Evolutionary conservation across 2,329 filamentous ascomycete species (phyloP), one percentile per base, ranked within the genome.

Genomic region (Verticillium alfalfae): DNA sequence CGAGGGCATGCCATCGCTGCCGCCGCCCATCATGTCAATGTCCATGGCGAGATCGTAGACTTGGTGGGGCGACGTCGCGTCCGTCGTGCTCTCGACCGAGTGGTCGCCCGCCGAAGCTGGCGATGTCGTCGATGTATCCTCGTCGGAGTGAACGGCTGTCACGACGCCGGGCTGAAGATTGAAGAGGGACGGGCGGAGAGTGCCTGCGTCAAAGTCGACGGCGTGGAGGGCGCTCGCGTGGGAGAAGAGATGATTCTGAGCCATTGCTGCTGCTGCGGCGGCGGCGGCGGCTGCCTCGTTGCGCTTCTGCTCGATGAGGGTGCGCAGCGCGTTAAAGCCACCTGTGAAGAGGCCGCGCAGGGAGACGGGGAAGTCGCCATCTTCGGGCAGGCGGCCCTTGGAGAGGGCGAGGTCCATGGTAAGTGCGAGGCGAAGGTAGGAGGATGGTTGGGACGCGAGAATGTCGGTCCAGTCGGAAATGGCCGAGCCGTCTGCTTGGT

Each of bases 401-500:
- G 76, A 78, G 12, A 80, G 71, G 31, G 75, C 76, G 18, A 79
- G 69, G 57, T 79, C 76, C 70, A 80, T 74, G 2, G 76, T 76
- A 67, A 80, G 71, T 5, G 78, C 77, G 5, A 81, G 69, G 2
- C 76, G 75, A 10, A 79, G 69, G 61, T 79, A 79, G 7, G 72
- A 73, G 9, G 72, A 72, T 0, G 77, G 76, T 37, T 78, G 72
- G 0, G 71, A 72, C 8, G 75, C 74, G 13, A 79, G 69, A 6
- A 78, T 77, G 38, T 78, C 76, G 1, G 75, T 76, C 77, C 77
- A 79, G 61, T 76, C 75, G 4, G 72, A 70, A 56, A 77, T 73
- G 5, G 70, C 65, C 31, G 66, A 61, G 16, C 60, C 60, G 57
- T 67, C 18, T 63, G 58, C 31, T 5, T 26, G 52, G 6, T 36